phyloP scores from a whole-genome alignment of 2,329 filamentous ascomycete species.

The Colletotrichum spinosum region DNA sequence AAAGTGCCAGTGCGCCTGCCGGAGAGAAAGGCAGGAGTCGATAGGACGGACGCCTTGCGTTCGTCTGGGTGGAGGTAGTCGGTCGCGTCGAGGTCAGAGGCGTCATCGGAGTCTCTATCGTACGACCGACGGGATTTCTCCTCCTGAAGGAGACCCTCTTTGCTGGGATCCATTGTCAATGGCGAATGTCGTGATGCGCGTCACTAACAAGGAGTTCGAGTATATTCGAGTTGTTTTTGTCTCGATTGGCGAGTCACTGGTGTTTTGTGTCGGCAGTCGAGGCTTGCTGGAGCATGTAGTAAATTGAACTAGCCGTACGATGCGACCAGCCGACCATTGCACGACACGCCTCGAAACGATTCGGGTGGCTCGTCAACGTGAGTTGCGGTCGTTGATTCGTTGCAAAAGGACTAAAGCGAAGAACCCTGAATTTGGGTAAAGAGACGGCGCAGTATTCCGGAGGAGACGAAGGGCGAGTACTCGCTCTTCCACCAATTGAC shows the following conservation, averaged over 20 bases:
- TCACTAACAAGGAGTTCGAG: not conserved
- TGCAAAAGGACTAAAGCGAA: not conserved
- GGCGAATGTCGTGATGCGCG: not conserved
- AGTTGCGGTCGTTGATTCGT: too few species aligned
- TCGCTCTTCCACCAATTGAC: not conserved
- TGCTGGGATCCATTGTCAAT: constrained; percentile 44
- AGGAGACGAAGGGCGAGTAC: not conserved
- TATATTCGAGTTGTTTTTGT: not conserved
- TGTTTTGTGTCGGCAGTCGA: too few species aligned
- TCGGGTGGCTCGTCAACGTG: not conserved
- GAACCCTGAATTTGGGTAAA: not conserved
- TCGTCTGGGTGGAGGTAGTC: constrained; percentile 42
- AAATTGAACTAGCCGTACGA: constrained; percentile 1
- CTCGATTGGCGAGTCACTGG: too few species aligned
- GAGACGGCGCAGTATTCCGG: not conserved
- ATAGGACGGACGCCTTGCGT: constrained; percentile 7
- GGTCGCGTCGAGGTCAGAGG: constrained; percentile 47
- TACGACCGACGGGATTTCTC: constrained; percentile 42
- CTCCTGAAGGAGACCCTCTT: constrained; percentile 45
- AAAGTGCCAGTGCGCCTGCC: constrained; percentile 6
- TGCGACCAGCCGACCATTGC: constrained; percentile 22
- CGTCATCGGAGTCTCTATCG: constrained; percentile 40
- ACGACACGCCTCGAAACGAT: not conserved
- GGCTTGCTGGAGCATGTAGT: not conserved
- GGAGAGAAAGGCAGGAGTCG: constrained; percentile 35